phyloP scores from a whole-genome alignment of 2,329 filamentous ascomycete species.

The Neofusicoccum cordaticola region DNA sequence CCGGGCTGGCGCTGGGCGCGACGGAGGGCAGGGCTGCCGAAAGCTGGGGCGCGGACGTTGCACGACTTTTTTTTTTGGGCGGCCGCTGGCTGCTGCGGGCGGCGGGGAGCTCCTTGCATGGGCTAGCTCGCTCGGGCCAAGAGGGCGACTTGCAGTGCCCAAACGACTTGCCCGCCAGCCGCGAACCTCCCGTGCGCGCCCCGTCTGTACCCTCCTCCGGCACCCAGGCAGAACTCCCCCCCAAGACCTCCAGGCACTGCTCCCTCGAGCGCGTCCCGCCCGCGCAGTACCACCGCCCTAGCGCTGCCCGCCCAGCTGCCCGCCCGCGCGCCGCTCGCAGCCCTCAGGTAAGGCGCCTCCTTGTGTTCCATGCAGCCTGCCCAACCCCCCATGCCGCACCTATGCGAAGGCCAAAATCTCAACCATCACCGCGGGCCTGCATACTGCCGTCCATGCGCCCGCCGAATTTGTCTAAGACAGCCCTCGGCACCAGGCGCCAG shows the following conservation, averaged over 20 bases:
- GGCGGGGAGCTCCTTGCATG: constrained; percentile 2
- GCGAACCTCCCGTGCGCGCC: constrained; percentile 9
- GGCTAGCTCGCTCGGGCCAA: too few relatives aligned
- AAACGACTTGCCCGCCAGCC: not conserved
- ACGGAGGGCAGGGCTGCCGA: not conserved
- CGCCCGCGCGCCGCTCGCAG: not conserved
- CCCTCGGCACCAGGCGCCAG: constrained; percentile 30
- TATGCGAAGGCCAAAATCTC: constrained; percentile 9
- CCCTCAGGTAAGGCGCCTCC: constrained; percentile 16
- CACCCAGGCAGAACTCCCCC: constrained; percentile 5
- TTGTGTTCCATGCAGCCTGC: constrained; percentile 16
- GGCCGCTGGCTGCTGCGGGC: not conserved
- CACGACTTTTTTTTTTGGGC: not conserved
- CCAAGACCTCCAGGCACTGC: not conserved
- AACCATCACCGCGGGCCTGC: constrained; percentile 13
- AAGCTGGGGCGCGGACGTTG: not conserved
- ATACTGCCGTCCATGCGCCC: constrained; percentile 18
- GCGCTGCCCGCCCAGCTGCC: not conserved
- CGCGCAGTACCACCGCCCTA: constrained; percentile 7
- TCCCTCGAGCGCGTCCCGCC: not conserved
- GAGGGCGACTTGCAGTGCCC: not conserved
- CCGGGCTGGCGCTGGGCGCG: too few relatives aligned
- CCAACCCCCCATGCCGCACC: constrained; percentile 12
- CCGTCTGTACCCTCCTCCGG: constrained; percentile 1
- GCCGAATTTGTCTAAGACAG: constrained; percentile 28